phyloP scores from a whole-genome alignment of 2,329 filamentous ascomycete species.

The Microcyclospora tardicrescens region DNA sequence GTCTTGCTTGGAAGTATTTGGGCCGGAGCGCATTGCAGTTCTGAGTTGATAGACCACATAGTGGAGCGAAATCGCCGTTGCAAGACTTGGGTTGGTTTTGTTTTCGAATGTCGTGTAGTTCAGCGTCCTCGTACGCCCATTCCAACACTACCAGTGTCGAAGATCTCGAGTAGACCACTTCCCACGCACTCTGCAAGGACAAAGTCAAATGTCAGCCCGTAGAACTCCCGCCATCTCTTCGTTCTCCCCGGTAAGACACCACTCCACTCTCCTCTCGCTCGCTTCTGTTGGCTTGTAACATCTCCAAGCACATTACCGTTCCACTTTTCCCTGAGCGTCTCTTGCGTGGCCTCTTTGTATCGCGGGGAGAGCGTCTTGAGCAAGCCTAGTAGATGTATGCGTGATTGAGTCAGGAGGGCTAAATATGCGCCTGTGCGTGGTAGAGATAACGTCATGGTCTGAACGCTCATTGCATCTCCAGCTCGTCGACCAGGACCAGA shows the following conservation, averaged over 20 bases:
- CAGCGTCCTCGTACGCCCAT: conserved; percentile 39
- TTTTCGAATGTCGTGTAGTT: conserved; percentile 1
- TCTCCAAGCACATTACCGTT: conserved; percentile 49
- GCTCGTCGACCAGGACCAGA: neutral
- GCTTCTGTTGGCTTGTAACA: conserved; percentile 35
- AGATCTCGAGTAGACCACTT: conserved; percentile 56
- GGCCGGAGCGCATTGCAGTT: too few relatives aligned
- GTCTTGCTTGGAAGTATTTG: too few relatives aligned
- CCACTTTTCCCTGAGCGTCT: conserved; percentile 53
- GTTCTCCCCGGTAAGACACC: conserved; percentile 49
- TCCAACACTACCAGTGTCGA: conserved; percentile 63
- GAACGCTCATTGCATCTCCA: conserved; percentile 6
- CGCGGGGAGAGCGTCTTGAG: conserved; percentile 42
- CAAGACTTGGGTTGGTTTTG: too few relatives aligned
- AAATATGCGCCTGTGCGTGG: conserved; percentile 56
- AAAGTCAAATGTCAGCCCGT: conserved; percentile 59
- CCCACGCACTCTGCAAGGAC: conserved; percentile 58
- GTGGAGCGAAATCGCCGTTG: too few relatives aligned
- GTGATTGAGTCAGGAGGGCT: conserved; percentile 48
- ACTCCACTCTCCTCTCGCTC: conserved; percentile 41
- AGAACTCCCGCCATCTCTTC: conserved; percentile 57
- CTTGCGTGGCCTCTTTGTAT: conserved; percentile 51
- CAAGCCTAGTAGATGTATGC: conserved; percentile 48
- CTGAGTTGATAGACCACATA: too few relatives aligned
- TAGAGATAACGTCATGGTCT: conserved; percentile 43